These are phyloP conservation scores for Tulasnella sp. DNA, from an alignment of 768 basidiomycete genomes.

Conservation along the genomic window DNA sequence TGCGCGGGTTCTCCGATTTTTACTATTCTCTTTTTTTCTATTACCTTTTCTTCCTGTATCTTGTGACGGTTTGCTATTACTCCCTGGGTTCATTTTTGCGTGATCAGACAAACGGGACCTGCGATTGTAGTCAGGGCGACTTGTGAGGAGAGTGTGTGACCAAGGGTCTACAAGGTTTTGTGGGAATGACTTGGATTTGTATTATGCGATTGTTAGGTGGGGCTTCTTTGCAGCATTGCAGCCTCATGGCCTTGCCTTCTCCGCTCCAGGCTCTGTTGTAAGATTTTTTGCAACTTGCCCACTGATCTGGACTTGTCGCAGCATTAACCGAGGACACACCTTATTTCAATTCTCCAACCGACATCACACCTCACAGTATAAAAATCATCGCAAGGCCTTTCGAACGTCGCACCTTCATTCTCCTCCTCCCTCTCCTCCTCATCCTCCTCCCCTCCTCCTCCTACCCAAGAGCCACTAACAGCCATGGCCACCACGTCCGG, in stretches of 20 bases:
- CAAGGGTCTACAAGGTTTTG: background rate
- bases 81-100: background rate
- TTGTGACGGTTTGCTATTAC: background rate
- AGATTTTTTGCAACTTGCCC: background rate
- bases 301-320: background rate
- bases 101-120: background rate
- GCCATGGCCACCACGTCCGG: background rate
- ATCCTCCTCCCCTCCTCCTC: background rate
- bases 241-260: background rate
- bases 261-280: conserved; percentile 1
- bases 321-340: conserved; percentile 5
- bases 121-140: background rate
- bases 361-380: background rate
- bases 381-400: background rate
- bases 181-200: background rate
- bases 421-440: background rate
- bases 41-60: background rate
- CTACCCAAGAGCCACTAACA: background rate
- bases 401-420: background rate
- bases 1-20: background rate
- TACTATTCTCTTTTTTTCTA: background rate
- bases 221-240: background rate
- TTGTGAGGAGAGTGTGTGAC: background rate
- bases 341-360: background rate
- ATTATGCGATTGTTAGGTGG: background rate